These are phyloP conservation scores for Ophiostoma montium DNA, from an alignment of 2,329 filamentous ascomycete species.

Conservation along the genomic window DNA sequence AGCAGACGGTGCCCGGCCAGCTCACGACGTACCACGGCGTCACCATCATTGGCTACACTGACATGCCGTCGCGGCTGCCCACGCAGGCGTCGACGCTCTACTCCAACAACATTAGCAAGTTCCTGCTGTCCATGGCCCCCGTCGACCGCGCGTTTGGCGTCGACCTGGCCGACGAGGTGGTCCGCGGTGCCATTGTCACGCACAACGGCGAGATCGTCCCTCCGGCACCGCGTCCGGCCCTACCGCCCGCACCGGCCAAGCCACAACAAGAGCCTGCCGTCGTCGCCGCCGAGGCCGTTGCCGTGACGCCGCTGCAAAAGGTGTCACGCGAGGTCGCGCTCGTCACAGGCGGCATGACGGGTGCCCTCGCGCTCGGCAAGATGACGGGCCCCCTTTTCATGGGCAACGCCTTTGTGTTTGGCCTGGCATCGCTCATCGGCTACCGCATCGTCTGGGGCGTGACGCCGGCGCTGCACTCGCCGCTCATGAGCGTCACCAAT, in stretches of 20 bases:
- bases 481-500: slow-evolving; percentile 86
- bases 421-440: slow-evolving; percentile 69
- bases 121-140: slow-evolving; percentile 67
- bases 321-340: slow-evolving; percentile 59
- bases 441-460: slow-evolving; percentile 87
- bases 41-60: slow-evolving; percentile 78
- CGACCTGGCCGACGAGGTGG: slow-evolving; percentile 71
- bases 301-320: slow-evolving; percentile 71
- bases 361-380: slow-evolving; percentile 64
- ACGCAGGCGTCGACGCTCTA: slow-evolving; percentile 84
- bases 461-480: slow-evolving; percentile 67
- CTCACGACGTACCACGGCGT: slow-evolving; percentile 60
- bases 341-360: slow-evolving; percentile 65
- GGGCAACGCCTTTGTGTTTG: slow-evolving; percentile 75
- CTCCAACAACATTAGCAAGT: slow-evolving; percentile 88
- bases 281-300: slow-evolving; percentile 36
- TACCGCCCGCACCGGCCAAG: slow-evolving; percentile 40
- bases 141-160: slow-evolving; percentile 67
- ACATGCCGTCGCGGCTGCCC: slow-evolving; percentile 71
- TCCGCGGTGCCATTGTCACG: slow-evolving; percentile 72
- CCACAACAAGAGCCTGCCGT: slow-evolving; percentile 41
- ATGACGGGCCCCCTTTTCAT: slow-evolving; percentile 74
- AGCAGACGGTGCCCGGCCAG: slow-evolving; percentile 62
- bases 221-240: slow-evolving; percentile 54
- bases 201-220: slow-evolving; percentile 64